These are phyloP conservation scores for Oryza meridionalis DNA, from an alignment of 176 grass and related monocot genomes.

Conservation along the genomic window DNA sequence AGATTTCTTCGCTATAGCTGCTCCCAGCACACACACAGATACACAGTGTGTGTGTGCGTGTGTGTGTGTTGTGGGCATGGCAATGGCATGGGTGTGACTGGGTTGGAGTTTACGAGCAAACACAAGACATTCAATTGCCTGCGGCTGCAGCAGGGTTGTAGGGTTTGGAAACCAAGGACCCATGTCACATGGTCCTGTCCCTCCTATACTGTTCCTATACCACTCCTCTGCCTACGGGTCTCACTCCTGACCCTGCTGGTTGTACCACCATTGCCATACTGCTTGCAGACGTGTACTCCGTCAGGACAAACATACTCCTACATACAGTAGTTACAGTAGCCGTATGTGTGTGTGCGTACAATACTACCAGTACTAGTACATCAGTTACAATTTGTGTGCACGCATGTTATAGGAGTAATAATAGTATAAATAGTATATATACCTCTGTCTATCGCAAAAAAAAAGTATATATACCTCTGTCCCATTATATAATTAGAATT, in stretches of 20 bases:
- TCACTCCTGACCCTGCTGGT: not conserved
- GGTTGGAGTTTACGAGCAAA: slow-evolving; percentile 30
- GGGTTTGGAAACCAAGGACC: slow-evolving; percentile 50
- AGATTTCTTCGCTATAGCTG: slow-evolving; percentile 1
- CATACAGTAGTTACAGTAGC: no score
- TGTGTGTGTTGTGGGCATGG: not conserved
- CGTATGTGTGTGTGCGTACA: no score
- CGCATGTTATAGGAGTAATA: no score
- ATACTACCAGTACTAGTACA: not conserved
- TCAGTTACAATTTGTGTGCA: no score
- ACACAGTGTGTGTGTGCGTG: no score
- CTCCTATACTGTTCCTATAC: not conserved
- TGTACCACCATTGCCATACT: not conserved
- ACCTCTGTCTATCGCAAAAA: no score
- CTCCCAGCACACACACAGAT: not conserved
- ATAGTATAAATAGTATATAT: no score
- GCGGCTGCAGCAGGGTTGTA: not conserved
- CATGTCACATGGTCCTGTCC: slow-evolving; percentile 49
- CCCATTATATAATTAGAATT: no score
- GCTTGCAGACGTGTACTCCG: not conserved
- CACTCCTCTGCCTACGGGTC: not conserved
- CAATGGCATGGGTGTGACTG: slow-evolving; percentile 5
- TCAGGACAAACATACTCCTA: not conserved
- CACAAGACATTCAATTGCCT: slow-evolving; percentile 43
- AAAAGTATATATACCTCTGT: no score